These are phyloP conservation scores for Venturia aucupariae DNA, from an alignment of 2,329 filamentous ascomycete species.

Conservation along the genomic window DNA sequence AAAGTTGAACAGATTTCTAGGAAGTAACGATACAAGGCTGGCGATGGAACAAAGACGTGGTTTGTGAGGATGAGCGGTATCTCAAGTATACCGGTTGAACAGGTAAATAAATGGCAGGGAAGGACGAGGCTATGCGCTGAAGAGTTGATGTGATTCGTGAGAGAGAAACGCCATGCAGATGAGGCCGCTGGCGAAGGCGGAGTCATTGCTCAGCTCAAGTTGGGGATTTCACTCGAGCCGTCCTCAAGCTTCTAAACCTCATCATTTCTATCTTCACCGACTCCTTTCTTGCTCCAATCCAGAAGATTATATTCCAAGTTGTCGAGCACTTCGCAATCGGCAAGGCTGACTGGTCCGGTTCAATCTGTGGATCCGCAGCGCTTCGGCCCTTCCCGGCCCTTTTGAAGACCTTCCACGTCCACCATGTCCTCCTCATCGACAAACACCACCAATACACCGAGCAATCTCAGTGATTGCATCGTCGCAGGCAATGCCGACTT, in stretches of 20 bases:
- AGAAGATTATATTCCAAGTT: too few relatives aligned
- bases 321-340: not conserved
- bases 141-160: conserved; percentile 1
- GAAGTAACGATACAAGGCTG: not conserved
- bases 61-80: not conserved
- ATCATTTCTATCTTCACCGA: not conserved
- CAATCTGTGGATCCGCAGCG: not conserved
- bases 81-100: not conserved
- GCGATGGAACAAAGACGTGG: not conserved
- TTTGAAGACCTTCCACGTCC: not conserved
- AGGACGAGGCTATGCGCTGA: not conserved
- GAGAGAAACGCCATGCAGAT: not conserved
- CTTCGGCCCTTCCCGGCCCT: not conserved
- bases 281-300: not conserved
- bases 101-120: not conserved
- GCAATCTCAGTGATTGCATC: not conserved
- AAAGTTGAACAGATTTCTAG: not conserved
- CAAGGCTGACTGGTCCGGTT: not conserved
- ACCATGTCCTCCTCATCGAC: not conserved
- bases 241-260: not conserved
- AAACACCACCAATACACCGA: not conserved
- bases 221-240: too few relatives aligned
- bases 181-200: conserved; percentile 1
- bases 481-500: not conserved
- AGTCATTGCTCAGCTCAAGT: not conserved